Percentiles rank a stretch among this genome's conserved stretches.
phyloP scores from a whole-genome alignment of 371 early-diverging fungal genomes.

The Rhizopus sp. region DNA sequence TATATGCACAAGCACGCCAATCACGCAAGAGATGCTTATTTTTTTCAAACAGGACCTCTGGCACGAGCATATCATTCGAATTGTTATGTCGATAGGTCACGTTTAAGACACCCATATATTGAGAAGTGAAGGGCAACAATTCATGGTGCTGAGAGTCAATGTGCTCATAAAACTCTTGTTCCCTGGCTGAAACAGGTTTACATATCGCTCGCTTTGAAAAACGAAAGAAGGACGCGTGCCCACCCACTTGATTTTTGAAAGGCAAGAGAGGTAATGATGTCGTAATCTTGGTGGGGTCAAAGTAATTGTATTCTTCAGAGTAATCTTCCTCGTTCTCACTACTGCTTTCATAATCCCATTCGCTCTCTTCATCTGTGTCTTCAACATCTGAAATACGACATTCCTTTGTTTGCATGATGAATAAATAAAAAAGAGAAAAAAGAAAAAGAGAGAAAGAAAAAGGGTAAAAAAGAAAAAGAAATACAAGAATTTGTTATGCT shows the following conservation, averaged over 20 bases:
- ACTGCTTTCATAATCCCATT: slow-evolving; percentile 19
- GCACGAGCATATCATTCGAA: slow-evolving; percentile 27
- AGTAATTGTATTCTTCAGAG: slow-evolving; percentile 18
- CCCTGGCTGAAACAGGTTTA: slow-evolving; percentile 72
- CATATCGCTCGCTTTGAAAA: slow-evolving; percentile 51
- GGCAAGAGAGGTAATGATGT: slow-evolving; percentile 59
- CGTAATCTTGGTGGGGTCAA: slow-evolving; percentile 58
- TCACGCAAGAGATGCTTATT: slow-evolving; percentile 73
- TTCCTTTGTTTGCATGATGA: slow-evolving; percentile 15
- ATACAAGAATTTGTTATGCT: slow-evolving; percentile 5
- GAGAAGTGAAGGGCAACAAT: slow-evolving; percentile 83
- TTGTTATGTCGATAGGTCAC: slow-evolving; percentile 69
- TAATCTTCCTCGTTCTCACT: slow-evolving; percentile 5
- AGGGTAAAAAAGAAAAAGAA: slow-evolving; percentile 6
- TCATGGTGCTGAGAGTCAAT: slow-evolving; percentile 78
- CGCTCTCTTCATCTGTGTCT: slow-evolving; percentile 20
- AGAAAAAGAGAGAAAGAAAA: slow-evolving; percentile 2
- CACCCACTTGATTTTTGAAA: slow-evolving; percentile 50
- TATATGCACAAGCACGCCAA: slow-evolving; percentile 34
- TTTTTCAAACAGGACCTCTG: slow-evolving; percentile 78
- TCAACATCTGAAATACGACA: slow-evolving; percentile 36
- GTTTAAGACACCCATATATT: slow-evolving; percentile 92
- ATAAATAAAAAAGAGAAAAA: background rate
- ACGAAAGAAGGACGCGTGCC: slow-evolving; percentile 50
- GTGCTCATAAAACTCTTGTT: slow-evolving; percentile 88